Evolutionary conservation across 2,329 filamentous ascomycete species (phyloP).

Genomic region (Colletotrichum eleusines): DNA sequence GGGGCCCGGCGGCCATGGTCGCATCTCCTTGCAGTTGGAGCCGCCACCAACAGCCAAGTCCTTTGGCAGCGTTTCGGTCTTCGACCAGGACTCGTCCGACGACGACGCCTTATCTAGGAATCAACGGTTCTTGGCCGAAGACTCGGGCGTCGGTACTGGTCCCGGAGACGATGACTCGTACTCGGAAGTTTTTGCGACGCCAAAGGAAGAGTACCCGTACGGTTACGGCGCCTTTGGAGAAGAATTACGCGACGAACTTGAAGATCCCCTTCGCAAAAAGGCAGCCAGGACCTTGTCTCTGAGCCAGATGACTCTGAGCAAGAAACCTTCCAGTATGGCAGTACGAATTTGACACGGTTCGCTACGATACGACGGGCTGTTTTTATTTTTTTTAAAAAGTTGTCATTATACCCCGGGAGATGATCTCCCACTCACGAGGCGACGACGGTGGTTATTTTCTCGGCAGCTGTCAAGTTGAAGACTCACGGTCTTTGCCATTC

Average conservation of each 20-base stretch:
- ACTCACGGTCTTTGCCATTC: constrained; percentile 32
- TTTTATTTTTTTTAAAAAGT: constrained; percentile 39
- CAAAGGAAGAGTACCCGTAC: constrained; percentile 58
- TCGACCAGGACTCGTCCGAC: constrained; percentile 58
- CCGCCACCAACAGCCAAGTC: constrained; percentile 53
- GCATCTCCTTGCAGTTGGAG: constrained; percentile 45
- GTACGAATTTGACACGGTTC: constrained; percentile 21
- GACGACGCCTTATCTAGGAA: constrained; percentile 44
- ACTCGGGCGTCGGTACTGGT: constrained; percentile 52
- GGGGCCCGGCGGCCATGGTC: constrained; percentile 30
- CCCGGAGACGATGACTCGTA: constrained; percentile 57
- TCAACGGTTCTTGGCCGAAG: constrained; percentile 45
- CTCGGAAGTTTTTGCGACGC: constrained; percentile 65
- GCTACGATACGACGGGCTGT: constrained; percentile 37
- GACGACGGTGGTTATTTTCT: constrained; percentile 35
- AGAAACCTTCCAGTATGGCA: constrained; percentile 43
- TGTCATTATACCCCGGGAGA: constrained; percentile 42
- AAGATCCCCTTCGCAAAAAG: constrained; percentile 58
- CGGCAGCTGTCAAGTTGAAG: constrained; percentile 35
- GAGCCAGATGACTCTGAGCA: constrained; percentile 67
- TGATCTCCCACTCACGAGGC: constrained; percentile 26
- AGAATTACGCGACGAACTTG: constrained; percentile 55
- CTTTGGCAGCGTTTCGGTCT: constrained; percentile 54
- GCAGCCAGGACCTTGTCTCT: constrained; percentile 75
- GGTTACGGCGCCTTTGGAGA: constrained; percentile 56